Evolutionary conservation across 352 stramenopile species (phyloP), one percentile per base, ranked within the genome.

Genomic region (Pythium guiyangense): DNA sequence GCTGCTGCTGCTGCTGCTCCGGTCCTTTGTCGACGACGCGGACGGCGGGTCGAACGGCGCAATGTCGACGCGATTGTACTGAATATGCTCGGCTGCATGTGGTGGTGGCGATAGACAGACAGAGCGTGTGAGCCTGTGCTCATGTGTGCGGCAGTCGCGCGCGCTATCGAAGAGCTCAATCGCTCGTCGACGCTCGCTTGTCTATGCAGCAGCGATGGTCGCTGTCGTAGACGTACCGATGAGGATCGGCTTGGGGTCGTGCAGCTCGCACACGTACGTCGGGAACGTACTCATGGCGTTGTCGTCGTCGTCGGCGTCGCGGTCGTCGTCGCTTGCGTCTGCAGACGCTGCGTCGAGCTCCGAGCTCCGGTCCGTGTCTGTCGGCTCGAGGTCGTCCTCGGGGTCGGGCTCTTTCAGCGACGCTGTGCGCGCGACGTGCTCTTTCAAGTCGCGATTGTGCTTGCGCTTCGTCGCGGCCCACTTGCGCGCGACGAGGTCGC

Each of bases 191-290:
- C 60, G 37, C 18, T 15, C n/a, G 4, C 27, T 26, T 10, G 6
- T 42, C n/a, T 20, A 46, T 22, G n/a, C 42, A 34, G 10, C n/a
- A 48, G 34, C 25, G 22, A 51, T n/a, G 10, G 8, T 40, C 20
- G n/a, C n/a, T n/a, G n/a, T n/a, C n/a, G n/a, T n/a, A 54, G 2
- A 47, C 62, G 40, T 54, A 92, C 81, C 81, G 49, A 80, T 64
- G 53, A 92, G 76, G 40, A 92, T 74, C 11, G 70, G 62, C 51
- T 90, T 90, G 8, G 82, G 82, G 64, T 92, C 82, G 52, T 92
- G 82, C 11, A 88, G 66, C 54, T 84, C 77, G 51, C 82, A 92
- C 27, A 92, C 69, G 46, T 90, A 92, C 17, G 82, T 90, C 9
- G 78, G 71, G 49, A 87, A 74, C 6, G 58, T 29, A 48, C 64